Percentiles rank a stretch among this genome's conserved stretches.
Conservation (phyloP, 768 basidiomycete genomes). For the Amanita subjunquillea region DNA sequence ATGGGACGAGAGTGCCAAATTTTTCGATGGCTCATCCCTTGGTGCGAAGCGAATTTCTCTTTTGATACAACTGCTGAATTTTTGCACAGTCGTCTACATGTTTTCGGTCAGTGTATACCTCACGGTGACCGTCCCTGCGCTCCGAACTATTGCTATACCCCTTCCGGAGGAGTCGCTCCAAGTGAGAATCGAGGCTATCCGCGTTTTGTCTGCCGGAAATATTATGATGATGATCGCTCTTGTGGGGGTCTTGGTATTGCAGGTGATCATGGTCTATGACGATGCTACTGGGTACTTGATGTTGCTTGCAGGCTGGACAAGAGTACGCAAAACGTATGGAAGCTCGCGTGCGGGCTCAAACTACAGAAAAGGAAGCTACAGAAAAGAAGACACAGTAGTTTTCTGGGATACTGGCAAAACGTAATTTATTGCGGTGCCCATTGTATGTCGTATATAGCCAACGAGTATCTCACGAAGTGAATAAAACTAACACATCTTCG, state of each 20-base stretch:
- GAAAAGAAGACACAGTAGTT: constrained; percentile 31
- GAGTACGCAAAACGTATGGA: constrained; percentile 70
- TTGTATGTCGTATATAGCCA: background rate
- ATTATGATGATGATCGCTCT: constrained; percentile 69
- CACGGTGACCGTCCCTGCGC: constrained; percentile 67
- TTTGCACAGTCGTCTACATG: constrained; percentile 52
- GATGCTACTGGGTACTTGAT: background rate
- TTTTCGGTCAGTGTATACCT: constrained; percentile 75
- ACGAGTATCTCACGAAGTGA: background rate
- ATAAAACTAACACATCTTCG: background rate
- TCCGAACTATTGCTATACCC: constrained; percentile 68
- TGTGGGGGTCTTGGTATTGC: constrained; percentile 53
- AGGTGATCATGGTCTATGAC: constrained; percentile 37
- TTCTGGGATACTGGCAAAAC: background rate
- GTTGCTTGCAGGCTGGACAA: constrained; percentile 56
- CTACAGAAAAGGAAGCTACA: constrained; percentile 18
- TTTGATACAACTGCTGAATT: background rate
- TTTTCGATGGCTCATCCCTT: constrained; percentile 86
- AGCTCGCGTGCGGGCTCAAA: constrained; percentile 29
- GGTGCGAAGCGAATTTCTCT: constrained; percentile 36
- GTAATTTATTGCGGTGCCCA: background rate
- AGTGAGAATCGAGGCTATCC: constrained; percentile 71
- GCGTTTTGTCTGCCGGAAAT: constrained; percentile 79
- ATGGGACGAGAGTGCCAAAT: constrained; percentile 91
- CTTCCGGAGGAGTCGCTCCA: constrained; percentile 41